These are phyloP conservation scores for Auxenochlorella pyrenoidosa DNA, from an alignment of 139 green algal species.

Conservation along the genomic window DNA sequence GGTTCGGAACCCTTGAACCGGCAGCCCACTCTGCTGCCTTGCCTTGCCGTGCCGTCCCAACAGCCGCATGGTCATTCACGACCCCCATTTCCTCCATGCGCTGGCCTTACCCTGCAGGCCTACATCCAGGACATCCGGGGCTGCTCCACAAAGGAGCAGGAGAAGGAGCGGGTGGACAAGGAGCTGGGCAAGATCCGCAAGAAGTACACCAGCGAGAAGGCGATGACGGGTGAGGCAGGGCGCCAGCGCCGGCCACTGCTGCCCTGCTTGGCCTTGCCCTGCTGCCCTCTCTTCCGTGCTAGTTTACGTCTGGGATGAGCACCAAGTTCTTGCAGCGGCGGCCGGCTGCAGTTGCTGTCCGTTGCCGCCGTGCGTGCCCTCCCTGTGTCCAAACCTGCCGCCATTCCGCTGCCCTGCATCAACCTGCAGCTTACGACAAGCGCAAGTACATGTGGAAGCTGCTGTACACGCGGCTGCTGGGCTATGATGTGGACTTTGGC, in stretches of 20 bases:
- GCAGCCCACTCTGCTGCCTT: too few relatives aligned
- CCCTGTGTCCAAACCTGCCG: too few relatives aligned
- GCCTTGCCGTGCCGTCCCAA: too few relatives aligned
- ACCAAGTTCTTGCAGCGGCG: too few relatives aligned
- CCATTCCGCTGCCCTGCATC: neutral
- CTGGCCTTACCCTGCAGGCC: slow-evolving; percentile 61
- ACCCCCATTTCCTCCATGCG: too few relatives aligned
- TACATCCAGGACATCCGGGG: slow-evolving; percentile 96
- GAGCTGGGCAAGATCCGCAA: slow-evolving; percentile 98
- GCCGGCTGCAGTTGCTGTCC: too few relatives aligned
- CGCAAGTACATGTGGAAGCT: slow-evolving; percentile 99
- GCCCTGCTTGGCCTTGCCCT: too few relatives aligned
- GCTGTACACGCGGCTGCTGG: slow-evolving; percentile 99
- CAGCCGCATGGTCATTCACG: neutral
- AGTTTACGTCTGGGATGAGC: too few relatives aligned
- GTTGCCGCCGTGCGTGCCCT: too few relatives aligned
- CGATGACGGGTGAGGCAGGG: slow-evolving; percentile 46
- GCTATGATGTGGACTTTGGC: slow-evolving; percentile 99
- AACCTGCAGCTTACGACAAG: slow-evolving; percentile 90
- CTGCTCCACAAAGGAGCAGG: slow-evolving; percentile 92
- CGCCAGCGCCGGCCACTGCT: neutral
- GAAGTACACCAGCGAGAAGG: slow-evolving; percentile 89
- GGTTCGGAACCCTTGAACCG: slow-evolving; percentile 41
- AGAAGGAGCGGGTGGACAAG: slow-evolving; percentile 93
- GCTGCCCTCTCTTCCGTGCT: too few relatives aligned